Conservation (phyloP, 257 asterid genomes). For the Scutellaria baicalensis region DNA sequence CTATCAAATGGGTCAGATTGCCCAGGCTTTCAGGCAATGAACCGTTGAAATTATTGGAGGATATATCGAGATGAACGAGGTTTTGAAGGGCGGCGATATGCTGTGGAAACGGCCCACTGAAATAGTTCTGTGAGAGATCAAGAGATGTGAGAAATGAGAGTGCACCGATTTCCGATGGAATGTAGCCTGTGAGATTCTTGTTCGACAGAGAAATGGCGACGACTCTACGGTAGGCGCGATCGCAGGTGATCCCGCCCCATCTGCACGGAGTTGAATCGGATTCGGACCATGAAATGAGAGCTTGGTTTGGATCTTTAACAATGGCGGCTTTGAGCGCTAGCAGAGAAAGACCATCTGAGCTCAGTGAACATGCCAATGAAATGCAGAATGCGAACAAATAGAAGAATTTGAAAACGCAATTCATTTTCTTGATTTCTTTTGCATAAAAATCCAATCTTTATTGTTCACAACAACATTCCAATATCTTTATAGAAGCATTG, state of each 20-base stretch:
- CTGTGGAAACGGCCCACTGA: conserved; percentile 69
- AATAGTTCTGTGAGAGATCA: conserved; percentile 64
- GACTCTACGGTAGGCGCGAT: conserved; percentile 38
- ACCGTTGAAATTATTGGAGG: conserved; percentile 68
- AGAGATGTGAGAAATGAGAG: conserved; percentile 52
- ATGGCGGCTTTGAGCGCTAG: conserved; percentile 87
- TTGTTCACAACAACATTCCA: not conserved
- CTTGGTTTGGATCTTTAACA: conserved; percentile 50
- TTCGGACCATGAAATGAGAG: conserved; percentile 68
- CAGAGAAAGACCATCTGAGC: conserved; percentile 78
- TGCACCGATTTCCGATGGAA: conserved; percentile 86
- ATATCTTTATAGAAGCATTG: not conserved
- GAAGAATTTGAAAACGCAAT: conserved; percentile 18
- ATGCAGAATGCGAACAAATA: conserved; percentile 33
- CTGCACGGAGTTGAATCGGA: conserved; percentile 65
- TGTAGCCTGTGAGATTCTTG: conserved; percentile 73
- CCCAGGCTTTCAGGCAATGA: conserved; percentile 51
- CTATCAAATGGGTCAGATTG: conserved; percentile 47
- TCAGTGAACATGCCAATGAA: conserved; percentile 35
- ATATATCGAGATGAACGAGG: conserved; percentile 67
- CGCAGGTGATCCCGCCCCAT: conserved; percentile 83
- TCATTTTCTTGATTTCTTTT: not conserved
- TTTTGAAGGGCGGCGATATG: conserved; percentile 46
- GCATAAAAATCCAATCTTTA: conserved; percentile 34
- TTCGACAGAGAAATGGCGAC: conserved; percentile 50